Conservation (phyloP, 441 rosid species). For the Adansonia gregorii region DNA sequence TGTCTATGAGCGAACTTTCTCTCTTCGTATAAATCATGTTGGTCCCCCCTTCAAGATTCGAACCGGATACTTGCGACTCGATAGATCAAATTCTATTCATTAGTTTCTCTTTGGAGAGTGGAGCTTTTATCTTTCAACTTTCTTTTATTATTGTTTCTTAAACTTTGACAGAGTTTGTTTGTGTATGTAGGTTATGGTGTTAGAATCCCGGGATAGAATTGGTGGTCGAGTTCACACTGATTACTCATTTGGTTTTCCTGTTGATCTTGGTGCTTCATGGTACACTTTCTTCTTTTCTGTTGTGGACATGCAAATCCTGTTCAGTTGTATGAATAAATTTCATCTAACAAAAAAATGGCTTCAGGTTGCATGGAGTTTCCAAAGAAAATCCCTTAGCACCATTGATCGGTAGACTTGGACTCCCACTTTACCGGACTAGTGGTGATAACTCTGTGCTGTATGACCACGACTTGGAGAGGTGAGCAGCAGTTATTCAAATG, state of each 20-base stretch:
- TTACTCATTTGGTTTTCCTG: constrained; percentile 88
- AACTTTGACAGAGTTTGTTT: background rate
- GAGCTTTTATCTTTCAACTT: background rate
- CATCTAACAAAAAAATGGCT: constrained; percentile 16
- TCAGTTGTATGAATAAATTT: background rate
- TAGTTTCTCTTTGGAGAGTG: background rate
- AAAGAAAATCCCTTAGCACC: constrained; percentile 95
- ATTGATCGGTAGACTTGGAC: constrained; percentile 79
- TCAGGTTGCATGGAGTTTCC: constrained; percentile 96
- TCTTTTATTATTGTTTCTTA: background rate
- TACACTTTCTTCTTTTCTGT: constrained; percentile 27
- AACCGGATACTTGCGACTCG: background rate
- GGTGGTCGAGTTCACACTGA: constrained; percentile 93
- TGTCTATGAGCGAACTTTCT: background rate
- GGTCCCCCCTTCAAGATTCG: background rate
- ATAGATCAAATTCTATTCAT: background rate
- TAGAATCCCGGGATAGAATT: constrained; percentile 88
- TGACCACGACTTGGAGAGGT: constrained; percentile 99
- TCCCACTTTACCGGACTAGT: constrained; percentile 92
- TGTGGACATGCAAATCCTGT: background rate
- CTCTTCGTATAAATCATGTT: background rate
- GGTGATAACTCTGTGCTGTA: constrained; percentile 94
- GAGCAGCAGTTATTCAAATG: constrained; percentile 16
- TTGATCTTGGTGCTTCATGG: constrained; percentile 98
- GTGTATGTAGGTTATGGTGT: constrained; percentile 63